Evolutionary conservation across 1,284 basidiomycete species (phyloP), one percentile per base, ranked within the genome.

Genomic region (Apiotrichum brassicae): DNA sequence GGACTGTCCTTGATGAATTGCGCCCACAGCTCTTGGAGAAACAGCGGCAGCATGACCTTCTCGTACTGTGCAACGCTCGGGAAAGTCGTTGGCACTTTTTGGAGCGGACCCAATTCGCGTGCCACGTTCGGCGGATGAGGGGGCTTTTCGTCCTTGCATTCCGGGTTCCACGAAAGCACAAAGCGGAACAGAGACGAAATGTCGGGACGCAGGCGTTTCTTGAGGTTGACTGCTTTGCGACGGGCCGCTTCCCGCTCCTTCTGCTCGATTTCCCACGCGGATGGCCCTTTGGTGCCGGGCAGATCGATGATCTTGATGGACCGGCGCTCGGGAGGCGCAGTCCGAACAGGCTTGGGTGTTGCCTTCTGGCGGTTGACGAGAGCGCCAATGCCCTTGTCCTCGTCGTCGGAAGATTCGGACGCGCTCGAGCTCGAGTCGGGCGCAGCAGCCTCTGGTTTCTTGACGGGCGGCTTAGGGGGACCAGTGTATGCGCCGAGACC

Each of bases 1-100:
- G 86, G 82, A 61, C 88, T 69, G 86, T 25, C 89, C 82, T 65
- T 88, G 81, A 30, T 76, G 65, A 49, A 97, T 79, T 97, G 90
- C 25, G 86, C 82, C 93, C 95, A 97, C 56, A 87, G 85, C 72
- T 98, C 95, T 53, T 89, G 78, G 26, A 93, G 75, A 22, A 97
- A 76, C n/a, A 98, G 77, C 1, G 95, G 91, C 59, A 90, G 82
- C 64, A 95, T 91, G 23, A 85, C 76, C 23, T 76, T 75, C 35
- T 81, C 78, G 70, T 95, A 98, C 26, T 91, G 80, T 5, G 76
- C 67, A 46, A 83, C 79, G 51, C 81, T 78, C 3, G 62, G 61
- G 66, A 97, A 97, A 7, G 70, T 74, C 43, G 82, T 79, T 0
- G 86, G 86, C 4, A 94, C 78, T 4, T 69, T 72, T 7, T 62